These are phyloP conservation scores for Neoboletus brunneissimus DNA, from an alignment of 768 basidiomycete species.

Conservation along the genomic window DNA sequence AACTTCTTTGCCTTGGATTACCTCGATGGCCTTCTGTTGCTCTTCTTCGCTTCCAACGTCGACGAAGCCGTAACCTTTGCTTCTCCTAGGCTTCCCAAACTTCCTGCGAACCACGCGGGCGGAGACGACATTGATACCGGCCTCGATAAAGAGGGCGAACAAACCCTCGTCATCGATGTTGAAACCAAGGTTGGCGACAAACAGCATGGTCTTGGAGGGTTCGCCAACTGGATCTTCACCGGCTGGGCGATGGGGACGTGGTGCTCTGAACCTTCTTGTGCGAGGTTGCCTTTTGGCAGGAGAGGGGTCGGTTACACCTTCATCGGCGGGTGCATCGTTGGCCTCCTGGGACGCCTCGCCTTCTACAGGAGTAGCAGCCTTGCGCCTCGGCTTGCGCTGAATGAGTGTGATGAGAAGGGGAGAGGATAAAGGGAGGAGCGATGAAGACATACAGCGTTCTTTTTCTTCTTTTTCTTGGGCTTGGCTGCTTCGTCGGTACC, in stretches of 20 bases:
- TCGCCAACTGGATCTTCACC: conserved; percentile 87
- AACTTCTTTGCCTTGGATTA: conserved; percentile 84
- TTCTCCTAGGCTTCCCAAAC: conserved; percentile 80
- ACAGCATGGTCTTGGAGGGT: conserved; percentile 85
- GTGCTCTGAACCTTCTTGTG: conserved; percentile 53
- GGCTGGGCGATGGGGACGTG: conserved; percentile 61
- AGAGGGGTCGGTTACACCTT: conserved; percentile 38
- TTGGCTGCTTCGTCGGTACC: conserved; percentile 57
- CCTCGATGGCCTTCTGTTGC: conserved; percentile 88
- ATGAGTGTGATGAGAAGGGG: conserved; percentile 12
- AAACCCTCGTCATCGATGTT: conserved; percentile 84
- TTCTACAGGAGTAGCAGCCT: conserved; percentile 34
- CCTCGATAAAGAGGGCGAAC: conserved; percentile 78
- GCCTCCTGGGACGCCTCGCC: conserved; percentile 29
- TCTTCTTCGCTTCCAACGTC: conserved; percentile 87
- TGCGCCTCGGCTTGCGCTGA: conserved; percentile 56
- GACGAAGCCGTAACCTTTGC: conserved; percentile 98
- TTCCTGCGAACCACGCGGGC: conserved; percentile 88
- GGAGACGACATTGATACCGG: conserved; percentile 74
- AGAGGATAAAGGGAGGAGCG: not conserved
- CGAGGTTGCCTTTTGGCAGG: conserved; percentile 43
- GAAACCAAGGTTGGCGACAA: conserved; percentile 98
- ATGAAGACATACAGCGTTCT: conserved; percentile 44
- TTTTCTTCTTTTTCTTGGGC: conserved; percentile 82
- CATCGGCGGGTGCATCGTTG: conserved; percentile 35